Base-by-base conservation (phyloP, 106 monocot genomes). In the Platanthera zijinensis region DNA sequence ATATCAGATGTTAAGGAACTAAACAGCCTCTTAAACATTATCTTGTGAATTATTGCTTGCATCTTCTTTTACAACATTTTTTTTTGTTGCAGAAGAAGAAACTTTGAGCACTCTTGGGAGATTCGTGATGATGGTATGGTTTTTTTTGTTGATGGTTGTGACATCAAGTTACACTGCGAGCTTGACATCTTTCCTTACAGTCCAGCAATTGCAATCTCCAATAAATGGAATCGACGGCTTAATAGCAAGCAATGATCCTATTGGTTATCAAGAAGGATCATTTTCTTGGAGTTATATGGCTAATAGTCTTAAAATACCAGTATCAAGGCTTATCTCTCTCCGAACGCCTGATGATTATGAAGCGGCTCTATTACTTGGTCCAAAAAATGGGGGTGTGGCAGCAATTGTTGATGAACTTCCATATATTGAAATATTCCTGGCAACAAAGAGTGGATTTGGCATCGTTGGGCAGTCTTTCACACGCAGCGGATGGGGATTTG, bases 331-430 rank as follows among this genome's bases (percentile, higher is more conserved):
- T 74, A 77, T 90, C 63, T n/a, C 85, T 73, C 80, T 83, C 69
- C 75, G 82, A 4, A 71, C 82, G 13, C 85, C 85, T 50, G 86
- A 89, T 74, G 86, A 49, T 56, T 92, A 83, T 79, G 77, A 66
- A 70, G 50, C 51, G 57, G 81, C 89, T 30, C 73, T 89, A 3
- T 53, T 75, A 28, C 79, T 57, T 54, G 89, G 86, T 9, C 93
- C 91, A 1, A 83, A 84, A 78, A 84, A 83, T 80, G 94, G 91
- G 52, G 94, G 89, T 11, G 94, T 94, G 48, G 88, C 80, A 0
- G 94, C 94, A n/a, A 82, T 94, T 73, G 90, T 94, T 6, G 94
- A 94, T 73, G 94, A 94, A 79, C 78, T 88, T 48, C 90, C 94
- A 5, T 94, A 88, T 71, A 69, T 94, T 32, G 88, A 94, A 25